Evolutionary conservation across 371 early-diverging fungal genomes (phyloP).

Genomic region (Coemansia sp.): DNA sequence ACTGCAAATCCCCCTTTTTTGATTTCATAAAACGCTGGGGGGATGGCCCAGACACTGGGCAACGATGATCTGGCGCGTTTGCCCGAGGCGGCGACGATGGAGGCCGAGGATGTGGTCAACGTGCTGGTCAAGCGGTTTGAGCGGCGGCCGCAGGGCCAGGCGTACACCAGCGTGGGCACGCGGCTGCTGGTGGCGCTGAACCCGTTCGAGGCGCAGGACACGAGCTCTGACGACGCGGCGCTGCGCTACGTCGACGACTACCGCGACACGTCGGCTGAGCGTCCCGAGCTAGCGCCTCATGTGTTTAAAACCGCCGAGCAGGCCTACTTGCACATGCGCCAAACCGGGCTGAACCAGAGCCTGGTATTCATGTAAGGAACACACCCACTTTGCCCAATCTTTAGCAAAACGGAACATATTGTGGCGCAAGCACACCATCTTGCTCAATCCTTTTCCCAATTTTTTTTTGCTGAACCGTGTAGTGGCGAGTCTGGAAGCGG

Average conservation of each 20-base stretch:
- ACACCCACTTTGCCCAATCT: neutral
- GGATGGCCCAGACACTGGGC: slow-evolving; percentile 24
- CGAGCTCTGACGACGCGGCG: slow-evolving; percentile 61
- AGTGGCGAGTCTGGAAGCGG: slow-evolving; percentile 93
- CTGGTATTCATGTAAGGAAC: slow-evolving; percentile 43
- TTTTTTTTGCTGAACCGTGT: slow-evolving; percentile 5
- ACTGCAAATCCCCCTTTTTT: neutral
- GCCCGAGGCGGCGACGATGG: slow-evolving; percentile 33
- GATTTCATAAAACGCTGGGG: neutral
- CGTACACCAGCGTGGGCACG: slow-evolving; percentile 49
- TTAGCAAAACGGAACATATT: no score
- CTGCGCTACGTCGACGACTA: slow-evolving; percentile 75
- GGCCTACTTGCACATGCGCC: slow-evolving; percentile 52
- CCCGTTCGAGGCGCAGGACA: slow-evolving; percentile 56
- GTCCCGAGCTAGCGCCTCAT: slow-evolving; percentile 68
- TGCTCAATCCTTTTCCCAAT: neutral
- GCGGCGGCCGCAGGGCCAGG: slow-evolving; percentile 28
- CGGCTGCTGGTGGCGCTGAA: slow-evolving; percentile 44
- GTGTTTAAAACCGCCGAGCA: slow-evolving; percentile 65
- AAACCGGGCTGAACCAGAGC: slow-evolving; percentile 51
- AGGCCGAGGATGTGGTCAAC: slow-evolving; percentile 45
- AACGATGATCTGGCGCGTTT: slow-evolving; percentile 40
- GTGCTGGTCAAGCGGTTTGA: slow-evolving; percentile 45
- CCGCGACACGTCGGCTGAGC: slow-evolving; percentile 54
- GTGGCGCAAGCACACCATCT: no score